A percentile compares a stretch with the other conserved stretches of the same genome.
These are phyloP conservation scores for Phytophthora capsici DNA, from an alignment of 352 stramenopile genomes.

Conservation along the genomic window DNA sequence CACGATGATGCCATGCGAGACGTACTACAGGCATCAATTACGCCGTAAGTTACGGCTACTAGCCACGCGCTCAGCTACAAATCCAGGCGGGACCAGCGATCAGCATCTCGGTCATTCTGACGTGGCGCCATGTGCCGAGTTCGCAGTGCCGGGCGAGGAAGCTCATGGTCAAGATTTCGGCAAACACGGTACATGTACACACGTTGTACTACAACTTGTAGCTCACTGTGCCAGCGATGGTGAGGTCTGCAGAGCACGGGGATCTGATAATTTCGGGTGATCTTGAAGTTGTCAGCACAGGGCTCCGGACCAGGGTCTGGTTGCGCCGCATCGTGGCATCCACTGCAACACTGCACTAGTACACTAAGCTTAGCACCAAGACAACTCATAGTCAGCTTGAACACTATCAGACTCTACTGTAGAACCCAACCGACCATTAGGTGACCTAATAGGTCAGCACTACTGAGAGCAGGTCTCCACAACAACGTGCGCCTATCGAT, in stretches of 20 bases:
- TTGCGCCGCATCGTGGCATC: neutral
- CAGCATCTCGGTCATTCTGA: slow-evolving; percentile 1
- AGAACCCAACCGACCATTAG: no score
- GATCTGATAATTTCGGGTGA: slow-evolving; percentile 27
- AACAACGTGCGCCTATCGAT: neutral
- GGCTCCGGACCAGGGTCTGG: neutral
- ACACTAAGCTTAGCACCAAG: no score
- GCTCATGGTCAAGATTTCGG: slow-evolving; percentile 1
- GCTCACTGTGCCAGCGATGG: slow-evolving; percentile 17
- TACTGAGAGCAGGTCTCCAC: neutral
- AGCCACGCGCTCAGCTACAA: slow-evolving; percentile 11
- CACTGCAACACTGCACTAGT: neutral
- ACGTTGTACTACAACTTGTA: slow-evolving; percentile 8
- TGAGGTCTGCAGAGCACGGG: slow-evolving; percentile 14
- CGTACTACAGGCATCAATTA: slow-evolving; percentile 10
- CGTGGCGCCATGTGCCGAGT: slow-evolving; percentile 4
- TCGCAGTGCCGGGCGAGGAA: neutral
- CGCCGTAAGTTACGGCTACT: neutral
- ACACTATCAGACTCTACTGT: no score
- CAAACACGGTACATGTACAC: neutral
- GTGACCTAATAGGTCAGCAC: no score
- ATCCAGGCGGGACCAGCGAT: slow-evolving; percentile 11
- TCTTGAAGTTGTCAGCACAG: slow-evolving; percentile 21
- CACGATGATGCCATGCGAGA: slow-evolving; percentile 7
- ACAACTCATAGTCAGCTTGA: no score